Base-by-base conservation (phyloP, 1,284 basidiomycete genomes). In the Ustilago cynodontis region DNA sequence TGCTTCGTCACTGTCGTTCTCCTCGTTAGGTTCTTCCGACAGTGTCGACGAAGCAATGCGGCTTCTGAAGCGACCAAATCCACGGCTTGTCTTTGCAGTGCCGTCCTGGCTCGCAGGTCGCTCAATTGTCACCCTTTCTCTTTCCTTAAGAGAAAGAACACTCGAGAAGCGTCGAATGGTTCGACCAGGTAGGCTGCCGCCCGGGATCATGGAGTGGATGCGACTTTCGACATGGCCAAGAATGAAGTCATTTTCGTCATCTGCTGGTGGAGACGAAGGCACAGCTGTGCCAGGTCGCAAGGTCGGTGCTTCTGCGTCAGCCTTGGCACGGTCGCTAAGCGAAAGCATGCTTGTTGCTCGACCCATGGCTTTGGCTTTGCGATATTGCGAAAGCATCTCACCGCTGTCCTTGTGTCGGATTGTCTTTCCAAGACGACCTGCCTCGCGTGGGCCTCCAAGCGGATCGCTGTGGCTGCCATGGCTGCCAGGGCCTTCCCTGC, bases 321-420 rank as follows among this genome's bases (percentile, higher is more conserved):
- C 65, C 47, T 72, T 77, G 54, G 74, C 73, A 8, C 61, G 59
- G 2, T 63, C 58, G 63, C 60, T 77, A 51, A 77, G 61, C 49
- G 65, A 70, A 24, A 73, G 59, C 75, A 77, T 70, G 52, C 75
- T 77, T 9, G 66, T 74, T 22, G 75, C 71, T 14, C 75, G 37
- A 1, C 70, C 71, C 66, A 79, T 72, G 39, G 69, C 78, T 26
- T 72, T 72, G 2, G 70, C 53, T 49, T 76, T 79, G 39, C 83
- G 79, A 55, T 84, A 85, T 64, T 83, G 81, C 39, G 80, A 81
- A 11, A 84, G 74, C 62, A 80, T 84, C 65, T 82, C 80, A 16
- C 77, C 74, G 47, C 78, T 81, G 63, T 81, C 81, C 47, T 77
- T 81, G 18, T 77, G 73, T 1, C 73, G 65, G 22, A 82, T 58